These are phyloP conservation scores for Solanum sejunctum DNA, from an alignment of 257 asterid genomes.

Conservation along the genomic window DNA sequence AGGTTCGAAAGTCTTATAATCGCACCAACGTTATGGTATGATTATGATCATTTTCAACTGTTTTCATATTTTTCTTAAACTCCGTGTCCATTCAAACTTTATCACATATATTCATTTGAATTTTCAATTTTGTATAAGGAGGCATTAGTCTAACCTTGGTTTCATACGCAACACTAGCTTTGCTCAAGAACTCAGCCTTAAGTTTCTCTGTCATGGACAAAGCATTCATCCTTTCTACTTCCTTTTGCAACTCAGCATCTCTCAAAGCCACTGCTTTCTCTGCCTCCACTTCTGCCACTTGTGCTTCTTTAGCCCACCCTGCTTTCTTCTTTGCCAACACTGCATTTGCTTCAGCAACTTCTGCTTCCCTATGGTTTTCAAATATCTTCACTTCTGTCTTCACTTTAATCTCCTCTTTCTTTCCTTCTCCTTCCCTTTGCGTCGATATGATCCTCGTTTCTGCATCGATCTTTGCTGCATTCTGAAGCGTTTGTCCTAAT, in stretches of 20 bases:
- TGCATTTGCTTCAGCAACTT: slow-evolving; percentile 51
- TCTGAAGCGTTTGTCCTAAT: slow-evolving; percentile 41
- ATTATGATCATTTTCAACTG: background rate
- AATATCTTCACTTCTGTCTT: slow-evolving; percentile 36
- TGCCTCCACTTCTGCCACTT: slow-evolving; percentile 54
- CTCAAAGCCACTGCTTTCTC: slow-evolving; percentile 45
- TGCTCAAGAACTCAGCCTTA: slow-evolving; percentile 39
- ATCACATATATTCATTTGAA: background rate
- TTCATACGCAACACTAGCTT: slow-evolving; percentile 56
- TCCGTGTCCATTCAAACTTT: background rate
- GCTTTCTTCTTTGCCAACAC: slow-evolving; percentile 53
- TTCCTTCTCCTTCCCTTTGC: slow-evolving; percentile 46
- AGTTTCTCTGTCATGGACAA: slow-evolving; percentile 42
- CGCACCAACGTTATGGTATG: background rate
- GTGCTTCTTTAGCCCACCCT: slow-evolving; percentile 44
- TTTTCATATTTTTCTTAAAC: background rate
- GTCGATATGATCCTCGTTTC: slow-evolving; percentile 49
- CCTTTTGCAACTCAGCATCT: slow-evolving; percentile 50
- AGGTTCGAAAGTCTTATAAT: background rate
- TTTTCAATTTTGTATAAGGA: background rate
- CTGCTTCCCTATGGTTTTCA: slow-evolving; percentile 46
- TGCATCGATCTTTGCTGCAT: slow-evolving; percentile 52
- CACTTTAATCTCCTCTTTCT: slow-evolving; percentile 40
- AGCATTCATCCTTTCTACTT: slow-evolving; percentile 52
- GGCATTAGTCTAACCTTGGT: slow-evolving; percentile 24